Evolutionary conservation across 768 basidiomycete species (phyloP).

Genomic region (Tulasnella sp.): DNA sequence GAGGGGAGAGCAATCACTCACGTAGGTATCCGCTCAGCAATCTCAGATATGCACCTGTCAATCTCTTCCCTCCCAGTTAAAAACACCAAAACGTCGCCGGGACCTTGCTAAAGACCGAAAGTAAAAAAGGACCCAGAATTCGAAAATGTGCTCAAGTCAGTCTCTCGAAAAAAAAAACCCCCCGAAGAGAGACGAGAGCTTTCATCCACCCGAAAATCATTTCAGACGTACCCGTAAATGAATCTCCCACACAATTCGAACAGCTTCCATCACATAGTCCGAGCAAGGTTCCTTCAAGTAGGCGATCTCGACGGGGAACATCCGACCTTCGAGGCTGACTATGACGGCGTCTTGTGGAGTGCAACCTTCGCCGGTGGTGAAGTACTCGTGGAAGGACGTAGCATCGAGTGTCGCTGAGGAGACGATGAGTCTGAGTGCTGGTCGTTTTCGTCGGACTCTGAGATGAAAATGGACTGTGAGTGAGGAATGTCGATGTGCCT

Average conservation of each 20-base stretch:
- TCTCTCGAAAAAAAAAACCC: background rate
- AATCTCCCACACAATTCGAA: slow-evolving; percentile 64
- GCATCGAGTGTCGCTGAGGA: slow-evolving; percentile 98
- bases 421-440: slow-evolving; percentile 81
- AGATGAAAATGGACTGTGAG: slow-evolving; percentile 79
- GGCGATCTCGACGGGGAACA: slow-evolving; percentile 91
- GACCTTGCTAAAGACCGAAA: slow-evolving; percentile 48
- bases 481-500: slow-evolving; percentile 79
- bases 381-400: slow-evolving; percentile 79
- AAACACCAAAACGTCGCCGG: slow-evolving; percentile 90
- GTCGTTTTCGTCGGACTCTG: slow-evolving; percentile 87
- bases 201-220: background rate
- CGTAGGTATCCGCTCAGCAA: slow-evolving; percentile 73
- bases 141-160: background rate
- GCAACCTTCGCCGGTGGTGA: slow-evolving; percentile 51
- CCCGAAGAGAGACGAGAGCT: background rate
- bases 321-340: slow-evolving; percentile 84
- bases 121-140: background rate
- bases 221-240: slow-evolving; percentile 61
- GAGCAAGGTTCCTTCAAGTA: slow-evolving; percentile 69
- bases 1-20: slow-evolving; percentile 29
- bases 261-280: slow-evolving; percentile 78
- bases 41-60: slow-evolving; percentile 71
- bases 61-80: slow-evolving; percentile 96
- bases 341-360: slow-evolving; percentile 62